phyloP scores from a whole-genome alignment of 129 eudicot species.

The Saussurea involucrata region DNA sequence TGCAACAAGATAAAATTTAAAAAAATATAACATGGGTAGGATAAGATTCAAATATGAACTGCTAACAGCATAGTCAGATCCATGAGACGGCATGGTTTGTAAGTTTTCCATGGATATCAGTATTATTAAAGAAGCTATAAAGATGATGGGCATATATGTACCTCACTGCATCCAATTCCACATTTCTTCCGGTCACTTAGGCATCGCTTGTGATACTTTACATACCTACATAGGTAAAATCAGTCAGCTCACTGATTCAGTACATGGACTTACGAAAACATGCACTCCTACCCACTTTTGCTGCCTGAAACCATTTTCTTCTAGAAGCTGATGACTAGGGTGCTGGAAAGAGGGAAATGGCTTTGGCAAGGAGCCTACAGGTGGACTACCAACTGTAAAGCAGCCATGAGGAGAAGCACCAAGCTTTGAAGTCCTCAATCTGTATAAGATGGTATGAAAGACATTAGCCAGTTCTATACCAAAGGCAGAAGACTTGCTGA shows the following conservation, averaged over 20 bases:
- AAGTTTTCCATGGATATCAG: neutral
- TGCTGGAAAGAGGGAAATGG: slow-evolving; percentile 94
- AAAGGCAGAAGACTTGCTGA: neutral
- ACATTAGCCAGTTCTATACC: neutral
- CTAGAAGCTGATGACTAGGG: slow-evolving; percentile 93
- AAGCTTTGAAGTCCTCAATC: slow-evolving; percentile 72
- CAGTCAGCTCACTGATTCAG: slow-evolving; percentile 11
- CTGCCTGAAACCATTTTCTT: slow-evolving; percentile 94
- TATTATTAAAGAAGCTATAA: neutral
- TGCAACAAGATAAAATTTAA: neutral
- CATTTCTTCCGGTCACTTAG: slow-evolving; percentile 75
- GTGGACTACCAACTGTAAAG: slow-evolving; percentile 69
- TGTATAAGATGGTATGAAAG: slow-evolving; percentile 18
- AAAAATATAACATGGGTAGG: slow-evolving; percentile 11
- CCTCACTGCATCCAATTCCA: slow-evolving; percentile 98
- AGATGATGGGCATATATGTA: slow-evolving; percentile 14
- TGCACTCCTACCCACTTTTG: slow-evolving; percentile 53
- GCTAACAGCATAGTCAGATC: neutral
- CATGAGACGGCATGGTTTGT: slow-evolving; percentile 7
- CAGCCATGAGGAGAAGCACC: slow-evolving; percentile 70
- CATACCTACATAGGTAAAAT: slow-evolving; percentile 48
- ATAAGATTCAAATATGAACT: neutral
- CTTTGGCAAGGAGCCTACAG: slow-evolving; percentile 88
- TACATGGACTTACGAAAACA: neutral
- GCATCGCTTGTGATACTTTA: slow-evolving; percentile 90